phyloP scores from a whole-genome alignment of 306 rosid genomes.

The Cicer pinnatifidum region DNA sequence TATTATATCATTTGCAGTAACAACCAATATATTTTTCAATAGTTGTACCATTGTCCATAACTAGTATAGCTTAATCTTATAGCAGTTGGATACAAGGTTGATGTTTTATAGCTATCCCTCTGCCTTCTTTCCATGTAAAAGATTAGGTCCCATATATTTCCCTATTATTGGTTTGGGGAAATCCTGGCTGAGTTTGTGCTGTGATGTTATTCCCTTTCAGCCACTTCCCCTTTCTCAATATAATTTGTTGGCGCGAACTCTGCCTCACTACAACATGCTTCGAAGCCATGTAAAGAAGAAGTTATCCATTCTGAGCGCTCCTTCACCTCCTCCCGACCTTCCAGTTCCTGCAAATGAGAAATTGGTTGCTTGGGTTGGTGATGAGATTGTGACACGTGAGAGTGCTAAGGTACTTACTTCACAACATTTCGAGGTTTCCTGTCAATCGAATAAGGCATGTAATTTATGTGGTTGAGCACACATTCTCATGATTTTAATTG shows the following conservation, averaged over 20 bases:
- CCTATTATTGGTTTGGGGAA: not conserved
- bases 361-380: constrained; percentile 89
- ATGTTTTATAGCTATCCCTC: not conserved
- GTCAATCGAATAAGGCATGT: constrained; percentile 21
- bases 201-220: constrained; percentile 50
- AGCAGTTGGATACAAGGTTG: constrained; percentile 13
- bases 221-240: constrained; percentile 68
- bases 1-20: constrained; percentile 20
- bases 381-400: constrained; percentile 77
- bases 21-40: not conserved
- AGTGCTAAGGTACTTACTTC: constrained; percentile 65
- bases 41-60: constrained; percentile 20
- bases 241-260: constrained; percentile 71
- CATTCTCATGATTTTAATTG: constrained; percentile 41
- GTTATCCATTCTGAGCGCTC: constrained; percentile 57
- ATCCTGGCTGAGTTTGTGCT: constrained; percentile 35
- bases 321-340: constrained; percentile 72
- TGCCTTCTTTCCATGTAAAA: constrained; percentile 4
- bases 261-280: constrained; percentile 78
- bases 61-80: constrained; percentile 24
- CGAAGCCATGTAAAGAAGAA: constrained; percentile 60
- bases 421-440: constrained; percentile 28
- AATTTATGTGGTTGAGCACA: constrained; percentile 25
- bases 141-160: not conserved
- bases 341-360: constrained; percentile 82